Percentiles rank a stretch among this genome's conserved stretches.
Conservation (phyloP, 148 eudicot species). For the Dianthus caryophyllus region DNA sequence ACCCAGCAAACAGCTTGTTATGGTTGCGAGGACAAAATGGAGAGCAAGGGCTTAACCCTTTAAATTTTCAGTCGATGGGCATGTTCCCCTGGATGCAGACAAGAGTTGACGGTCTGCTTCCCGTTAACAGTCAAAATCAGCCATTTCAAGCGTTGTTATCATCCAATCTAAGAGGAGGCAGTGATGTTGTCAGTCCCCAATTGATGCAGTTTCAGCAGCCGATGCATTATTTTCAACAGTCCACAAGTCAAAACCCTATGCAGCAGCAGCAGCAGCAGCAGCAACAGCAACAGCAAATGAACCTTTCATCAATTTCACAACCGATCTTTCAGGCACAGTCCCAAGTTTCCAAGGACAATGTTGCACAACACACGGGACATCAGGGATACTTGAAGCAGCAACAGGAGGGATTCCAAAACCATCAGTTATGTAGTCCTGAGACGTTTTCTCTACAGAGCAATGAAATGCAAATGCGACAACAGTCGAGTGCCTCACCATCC, state of each 20-base stretch:
- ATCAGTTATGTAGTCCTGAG: conserved; percentile 40
- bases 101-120: conserved; percentile 51
- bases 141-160: conserved; percentile 88
- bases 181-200: conserved; percentile 64
- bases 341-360: conserved; percentile 51
- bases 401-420: conserved; percentile 46
- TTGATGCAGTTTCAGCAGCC: conserved; percentile 84
- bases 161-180: conserved; percentile 50
- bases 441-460: conserved; percentile 45
- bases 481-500: conserved; percentile 42
- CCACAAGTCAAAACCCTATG: conserved; percentile 50
- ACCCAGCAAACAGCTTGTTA: conserved; percentile 61
- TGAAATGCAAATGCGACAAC: conserved; percentile 55
- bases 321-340: conserved; percentile 60
- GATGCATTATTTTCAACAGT: conserved; percentile 61
- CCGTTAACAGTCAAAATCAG: conserved; percentile 60
- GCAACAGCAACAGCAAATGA: conserved; percentile 46
- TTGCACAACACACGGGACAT: conserved; percentile 31
- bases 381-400: conserved; percentile 42
- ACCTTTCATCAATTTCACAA: conserved; percentile 54
- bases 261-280: conserved; percentile 66
- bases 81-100: conserved; percentile 88
- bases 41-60: conserved; percentile 69
- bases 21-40: conserved; percentile 87
- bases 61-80: conserved; percentile 65